Conservation (phyloP, 2,329 filamentous ascomycete species). For the Hypomyces rosellus region DNA sequence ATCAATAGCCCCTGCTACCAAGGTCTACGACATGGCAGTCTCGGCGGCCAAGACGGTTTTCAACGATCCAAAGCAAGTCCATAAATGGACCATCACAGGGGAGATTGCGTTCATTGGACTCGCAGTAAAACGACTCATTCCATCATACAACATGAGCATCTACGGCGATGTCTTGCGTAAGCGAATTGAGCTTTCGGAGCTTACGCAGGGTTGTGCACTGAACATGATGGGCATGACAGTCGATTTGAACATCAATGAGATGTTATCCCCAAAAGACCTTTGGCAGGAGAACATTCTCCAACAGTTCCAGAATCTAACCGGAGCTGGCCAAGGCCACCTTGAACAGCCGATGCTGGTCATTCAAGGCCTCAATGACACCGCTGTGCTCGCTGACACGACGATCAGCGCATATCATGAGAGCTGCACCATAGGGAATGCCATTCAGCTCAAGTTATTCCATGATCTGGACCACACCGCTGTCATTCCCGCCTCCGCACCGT, state of each 20-base stretch:
- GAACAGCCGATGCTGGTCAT: conserved; percentile 10
- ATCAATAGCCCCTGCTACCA: conserved; percentile 12
- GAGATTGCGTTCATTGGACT: too few relatives aligned
- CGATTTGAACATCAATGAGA: too few relatives aligned
- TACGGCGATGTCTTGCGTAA: too few relatives aligned
- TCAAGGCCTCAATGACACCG: conserved; percentile 13
- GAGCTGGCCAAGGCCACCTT: neutral
- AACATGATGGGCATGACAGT: too few relatives aligned
- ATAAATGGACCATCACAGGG: conserved; percentile 6
- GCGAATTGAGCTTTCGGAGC: too few relatives aligned
- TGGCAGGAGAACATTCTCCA: too few relatives aligned
- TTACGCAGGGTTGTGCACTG: too few relatives aligned
- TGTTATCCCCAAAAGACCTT: too few relatives aligned
- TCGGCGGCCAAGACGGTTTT: neutral
- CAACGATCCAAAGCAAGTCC: too few relatives aligned
- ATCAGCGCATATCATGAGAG: neutral
- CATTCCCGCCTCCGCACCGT: neutral
- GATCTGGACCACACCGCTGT: neutral
- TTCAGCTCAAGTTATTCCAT: conserved; percentile 10
- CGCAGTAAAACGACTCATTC: too few relatives aligned
- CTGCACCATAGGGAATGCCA: conserved; percentile 4
- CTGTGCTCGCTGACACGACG: conserved; percentile 4
- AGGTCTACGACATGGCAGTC: conserved; percentile 7
- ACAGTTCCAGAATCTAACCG: neutral
- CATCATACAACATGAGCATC: too few relatives aligned